A percentile compares a stretch with the other conserved stretches of the same genome.
Evolutionary conservation across 2,329 filamentous ascomycete genomes (phyloP).

Genomic region (Colletotrichum magnum): DNA sequence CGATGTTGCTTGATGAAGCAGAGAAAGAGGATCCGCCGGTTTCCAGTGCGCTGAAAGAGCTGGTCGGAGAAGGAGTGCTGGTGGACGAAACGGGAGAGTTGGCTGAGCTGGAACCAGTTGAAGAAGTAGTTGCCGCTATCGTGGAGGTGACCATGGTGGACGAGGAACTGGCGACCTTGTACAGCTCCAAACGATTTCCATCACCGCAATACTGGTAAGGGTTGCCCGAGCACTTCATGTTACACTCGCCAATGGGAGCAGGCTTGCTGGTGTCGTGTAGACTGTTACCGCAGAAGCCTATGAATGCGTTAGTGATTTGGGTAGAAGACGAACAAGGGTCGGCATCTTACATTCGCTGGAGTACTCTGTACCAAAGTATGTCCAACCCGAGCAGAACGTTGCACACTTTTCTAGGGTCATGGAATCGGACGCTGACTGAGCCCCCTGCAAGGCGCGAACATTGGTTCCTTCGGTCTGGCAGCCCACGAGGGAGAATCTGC

Average conservation of each 20-base stretch:
- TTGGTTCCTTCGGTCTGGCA: slow-evolving; percentile 56
- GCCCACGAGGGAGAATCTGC: slow-evolving; percentile 53
- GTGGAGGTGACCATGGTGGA: slow-evolving; percentile 23
- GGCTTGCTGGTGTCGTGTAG: slow-evolving; percentile 50
- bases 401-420: slow-evolving; percentile 58
- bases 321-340: background rate
- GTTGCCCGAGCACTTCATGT: slow-evolving; percentile 54
- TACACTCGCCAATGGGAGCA: slow-evolving; percentile 52
- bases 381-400: slow-evolving; percentile 51
- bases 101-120: background rate
- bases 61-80: background rate
- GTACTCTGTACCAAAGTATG: slow-evolving; percentile 56
- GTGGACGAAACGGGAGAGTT: background rate
- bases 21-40: background rate
- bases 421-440: slow-evolving; percentile 48
- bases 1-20: slow-evolving; percentile 30
- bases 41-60: background rate
- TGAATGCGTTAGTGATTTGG: background rate
- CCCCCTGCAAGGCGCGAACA: slow-evolving; percentile 54
- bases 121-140: background rate
- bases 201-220: slow-evolving; percentile 55
- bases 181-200: slow-evolving; percentile 55
- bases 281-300: slow-evolving; percentile 56
- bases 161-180: slow-evolving; percentile 44
- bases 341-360: slow-evolving; percentile 52